phyloP scores from a whole-genome alignment of 345 rosid species.

The Aethionema arabicum region DNA sequence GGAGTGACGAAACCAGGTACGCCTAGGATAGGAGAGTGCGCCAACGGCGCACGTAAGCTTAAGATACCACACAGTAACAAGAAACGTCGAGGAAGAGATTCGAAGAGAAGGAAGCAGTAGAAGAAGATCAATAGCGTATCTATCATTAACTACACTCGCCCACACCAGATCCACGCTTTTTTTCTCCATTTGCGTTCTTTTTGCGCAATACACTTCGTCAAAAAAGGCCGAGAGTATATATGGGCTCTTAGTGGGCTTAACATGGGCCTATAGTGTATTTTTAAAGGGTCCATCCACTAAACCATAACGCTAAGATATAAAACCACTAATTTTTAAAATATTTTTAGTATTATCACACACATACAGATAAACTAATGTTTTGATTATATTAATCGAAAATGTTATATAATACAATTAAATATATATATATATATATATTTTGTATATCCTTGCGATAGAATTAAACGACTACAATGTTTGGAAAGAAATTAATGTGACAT shows the following conservation, averaged over 20 bases:
- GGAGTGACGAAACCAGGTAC: conserved; percentile 1
- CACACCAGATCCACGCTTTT: conserved; percentile 16
- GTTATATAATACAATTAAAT: background rate
- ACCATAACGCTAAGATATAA: no score
- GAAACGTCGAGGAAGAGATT: conserved; percentile 33
- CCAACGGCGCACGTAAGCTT: conserved; percentile 50
- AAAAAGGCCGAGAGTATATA: background rate
- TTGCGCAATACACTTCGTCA: background rate
- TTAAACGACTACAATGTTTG: no score
- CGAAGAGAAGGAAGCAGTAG: conserved; percentile 5
- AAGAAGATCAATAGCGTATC: conserved; percentile 23
- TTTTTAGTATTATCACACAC: no score
- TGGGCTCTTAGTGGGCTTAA: no score
- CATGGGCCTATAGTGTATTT: no score
- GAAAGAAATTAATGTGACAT: background rate
- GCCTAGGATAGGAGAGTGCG: conserved; percentile 49
- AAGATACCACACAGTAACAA: conserved; percentile 51
- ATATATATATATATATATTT: no score
- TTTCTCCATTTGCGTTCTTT: background rate
- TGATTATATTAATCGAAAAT: no score
- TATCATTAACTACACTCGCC: conserved; percentile 34
- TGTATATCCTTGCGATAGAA: background rate
- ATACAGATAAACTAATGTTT: no score
- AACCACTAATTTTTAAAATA: no score
- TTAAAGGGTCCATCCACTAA: no score